Conservation (phyloP, 2,329 filamentous ascomycete genomes). For the Xylaria sp. region DNA sequence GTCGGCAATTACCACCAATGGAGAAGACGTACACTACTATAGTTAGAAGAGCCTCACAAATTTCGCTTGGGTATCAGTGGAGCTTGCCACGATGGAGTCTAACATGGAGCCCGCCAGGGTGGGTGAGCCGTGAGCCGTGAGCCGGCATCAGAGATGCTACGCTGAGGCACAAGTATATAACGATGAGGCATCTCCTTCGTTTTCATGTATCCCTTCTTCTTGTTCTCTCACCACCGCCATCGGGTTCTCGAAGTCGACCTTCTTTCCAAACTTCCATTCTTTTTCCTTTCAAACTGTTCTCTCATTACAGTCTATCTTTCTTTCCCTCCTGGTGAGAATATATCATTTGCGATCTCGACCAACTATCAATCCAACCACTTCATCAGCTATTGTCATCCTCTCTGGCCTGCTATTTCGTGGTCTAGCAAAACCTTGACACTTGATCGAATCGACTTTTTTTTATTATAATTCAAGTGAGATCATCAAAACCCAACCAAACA, state of each 20-base stretch:
- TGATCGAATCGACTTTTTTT: too few relatives aligned
- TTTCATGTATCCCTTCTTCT: not conserved
- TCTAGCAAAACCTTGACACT: conserved; percentile 15
- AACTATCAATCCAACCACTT: conserved; percentile 25
- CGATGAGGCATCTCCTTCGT: conserved; percentile 20
- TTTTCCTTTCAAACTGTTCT: conserved; percentile 35
- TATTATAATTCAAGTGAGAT: too few relatives aligned
- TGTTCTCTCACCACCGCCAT: conserved; percentile 34
- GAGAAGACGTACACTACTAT: not conserved
- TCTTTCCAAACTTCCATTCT: conserved; percentile 33
- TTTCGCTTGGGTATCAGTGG: conserved; percentile 23
- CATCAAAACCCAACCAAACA: conserved; percentile 27
- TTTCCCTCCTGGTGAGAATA: conserved; percentile 45
- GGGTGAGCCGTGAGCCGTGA: conserved; percentile 13
- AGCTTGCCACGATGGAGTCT: conserved; percentile 11
- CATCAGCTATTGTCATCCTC: not conserved
- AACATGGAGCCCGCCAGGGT: conserved; percentile 16
- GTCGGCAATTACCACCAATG: conserved; percentile 28
- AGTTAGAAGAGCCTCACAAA: conserved; percentile 19
- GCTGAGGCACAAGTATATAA: conserved; percentile 40
- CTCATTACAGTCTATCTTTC: conserved; percentile 42
- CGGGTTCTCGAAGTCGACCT: conserved; percentile 41
- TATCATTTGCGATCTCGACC: conserved; percentile 43
- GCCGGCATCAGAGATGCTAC: conserved; percentile 16
- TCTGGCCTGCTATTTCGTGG: not conserved